phyloP scores from a whole-genome alignment of 768 basidiomycete genomes.

The Thelephora ganbajun region DNA sequence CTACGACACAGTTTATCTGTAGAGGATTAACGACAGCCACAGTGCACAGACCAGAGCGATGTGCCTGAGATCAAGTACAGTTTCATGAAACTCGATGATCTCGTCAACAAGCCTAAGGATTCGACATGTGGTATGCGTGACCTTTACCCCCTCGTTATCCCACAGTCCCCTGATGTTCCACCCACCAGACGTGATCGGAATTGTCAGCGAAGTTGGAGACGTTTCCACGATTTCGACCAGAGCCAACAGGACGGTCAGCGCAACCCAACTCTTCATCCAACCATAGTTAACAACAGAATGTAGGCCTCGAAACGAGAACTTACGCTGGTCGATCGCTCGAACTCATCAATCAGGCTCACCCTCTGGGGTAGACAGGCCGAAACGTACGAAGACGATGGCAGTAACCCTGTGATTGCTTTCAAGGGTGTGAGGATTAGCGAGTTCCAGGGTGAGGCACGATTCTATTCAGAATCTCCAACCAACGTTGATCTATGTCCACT shows the following conservation, averaged over 20 bases:
- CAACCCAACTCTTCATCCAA: neutral
- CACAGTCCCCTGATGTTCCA: neutral
- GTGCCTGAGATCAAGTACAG: slow-evolving; percentile 77
- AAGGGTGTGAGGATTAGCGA: slow-evolving; percentile 91
- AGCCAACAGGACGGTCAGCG: slow-evolving; percentile 42
- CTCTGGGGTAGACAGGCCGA: slow-evolving; percentile 96
- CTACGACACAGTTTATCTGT: neutral
- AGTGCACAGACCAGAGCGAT: slow-evolving; percentile 71
- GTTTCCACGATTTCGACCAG: slow-evolving; percentile 64
- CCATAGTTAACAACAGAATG: neutral
- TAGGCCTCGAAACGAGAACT: slow-evolving; percentile 86
- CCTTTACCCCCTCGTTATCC: neutral
- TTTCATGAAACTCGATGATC: slow-evolving; percentile 51
- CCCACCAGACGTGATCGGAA: slow-evolving; percentile 64
- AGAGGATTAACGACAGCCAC: neutral
- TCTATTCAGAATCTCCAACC: neutral
- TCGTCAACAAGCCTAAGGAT: slow-evolving; percentile 63
- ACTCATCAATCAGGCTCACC: slow-evolving; percentile 68
- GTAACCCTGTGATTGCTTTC: slow-evolving; percentile 73
- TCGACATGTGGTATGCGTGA: slow-evolving; percentile 55
- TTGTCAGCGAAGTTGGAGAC: slow-evolving; percentile 69
- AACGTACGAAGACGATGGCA: slow-evolving; percentile 26
- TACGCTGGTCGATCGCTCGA: slow-evolving; percentile 73
- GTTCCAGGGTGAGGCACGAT: slow-evolving; percentile 48
- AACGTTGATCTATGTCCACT: slow-evolving; percentile 5